Evolutionary conservation across 2,329 filamentous ascomycete genomes (phyloP), one percentile per base, ranked within the genome.

Genomic region (Diplodia mutila): DNA sequence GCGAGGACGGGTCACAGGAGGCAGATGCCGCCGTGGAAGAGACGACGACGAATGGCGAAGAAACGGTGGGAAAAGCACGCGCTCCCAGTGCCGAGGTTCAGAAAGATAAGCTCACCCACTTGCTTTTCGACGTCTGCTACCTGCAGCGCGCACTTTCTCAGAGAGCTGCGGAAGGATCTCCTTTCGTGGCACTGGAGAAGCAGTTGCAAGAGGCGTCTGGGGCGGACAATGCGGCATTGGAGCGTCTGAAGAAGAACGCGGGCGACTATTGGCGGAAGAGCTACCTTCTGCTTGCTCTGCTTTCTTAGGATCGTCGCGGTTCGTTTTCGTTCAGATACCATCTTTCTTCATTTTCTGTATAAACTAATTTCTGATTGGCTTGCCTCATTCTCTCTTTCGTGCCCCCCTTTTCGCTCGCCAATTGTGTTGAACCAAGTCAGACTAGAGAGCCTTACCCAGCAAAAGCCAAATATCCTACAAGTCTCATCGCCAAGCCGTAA

Each of bases 261-360:
- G 82, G 85, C 54, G 92, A 94, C 63, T 96, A 95, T 77, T 95
- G 92, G 88, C 92, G 90, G 81, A 88, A 91, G 73, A 95, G 91
- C 12, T 90, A 87, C 76, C 79, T 97, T 70, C 78, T 97, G 29
- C 97, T 97, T 80, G 93, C 91, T 2, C 80, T 97, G 67, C 80
- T 97, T 70, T 63, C 46, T 9, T 63, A 48, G 49, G 5, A 25
- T 16, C 8, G 6, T 63, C 6, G 18, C 23, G 5, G 11, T 37
- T 27, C 49, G 46, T 49, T 61, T 34, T 42, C 57, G 48, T 32
- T 11, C 23, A 16, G n/a, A 37, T 21, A 37, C 29, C 18, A 37
- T 23, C n/a, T 14, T 29, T n/a, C 11, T 32, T 37, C 18, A 25
- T 32, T 39, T n/a, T 7, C 53, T 21, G 32, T 14, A 23, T 32